A percentile compares a stretch with the other conserved stretches of the same genome.
These are phyloP conservation scores for Phragmites australis DNA, from an alignment of 176 grass and related monocot genomes.

Conservation along the genomic window DNA sequence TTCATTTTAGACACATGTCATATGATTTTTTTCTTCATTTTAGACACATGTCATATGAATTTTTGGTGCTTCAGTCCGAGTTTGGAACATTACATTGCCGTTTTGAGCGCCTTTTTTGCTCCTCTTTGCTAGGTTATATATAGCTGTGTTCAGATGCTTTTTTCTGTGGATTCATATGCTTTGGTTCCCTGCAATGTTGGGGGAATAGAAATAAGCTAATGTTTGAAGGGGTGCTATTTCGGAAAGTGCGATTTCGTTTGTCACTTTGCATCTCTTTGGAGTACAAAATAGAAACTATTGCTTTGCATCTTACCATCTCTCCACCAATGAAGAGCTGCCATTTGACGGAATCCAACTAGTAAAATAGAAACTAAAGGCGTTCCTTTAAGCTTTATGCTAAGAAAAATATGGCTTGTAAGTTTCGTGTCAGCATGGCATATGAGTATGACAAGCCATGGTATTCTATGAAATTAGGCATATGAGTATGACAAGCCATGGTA, in stretches of 20 bases:
- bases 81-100: neutral
- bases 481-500: neutral
- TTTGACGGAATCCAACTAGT: neutral
- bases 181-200: slow-evolving; percentile 13
- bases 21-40: neutral
- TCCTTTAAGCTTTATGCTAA: neutral
- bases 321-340: neutral
- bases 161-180: neutral
- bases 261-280: neutral
- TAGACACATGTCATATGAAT: neutral
- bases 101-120: neutral
- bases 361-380: neutral
- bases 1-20: neutral
- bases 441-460: neutral
- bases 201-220: neutral
- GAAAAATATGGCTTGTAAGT: neutral
- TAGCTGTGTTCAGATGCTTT: no score
- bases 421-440: neutral
- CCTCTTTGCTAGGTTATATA: neutral
- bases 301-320: neutral
- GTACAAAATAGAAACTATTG: neutral
- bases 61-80: neutral
- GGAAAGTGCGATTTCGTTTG: neutral
- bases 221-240: neutral
- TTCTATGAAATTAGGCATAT: neutral